Evolutionary conservation across 345 rosid genomes (phyloP).

Genomic region (Citrus unshiu): DNA sequence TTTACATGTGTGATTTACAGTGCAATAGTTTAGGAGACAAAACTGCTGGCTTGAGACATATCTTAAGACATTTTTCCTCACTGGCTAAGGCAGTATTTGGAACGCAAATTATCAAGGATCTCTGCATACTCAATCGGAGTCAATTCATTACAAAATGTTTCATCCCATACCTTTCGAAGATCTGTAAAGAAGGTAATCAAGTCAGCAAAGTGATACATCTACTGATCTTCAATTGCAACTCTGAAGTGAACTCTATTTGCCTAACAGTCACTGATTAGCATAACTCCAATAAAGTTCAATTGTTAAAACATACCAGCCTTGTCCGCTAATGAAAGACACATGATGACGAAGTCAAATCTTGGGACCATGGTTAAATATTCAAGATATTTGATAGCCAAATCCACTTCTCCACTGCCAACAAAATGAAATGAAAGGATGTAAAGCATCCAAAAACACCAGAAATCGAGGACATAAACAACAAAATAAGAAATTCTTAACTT

Average conservation of each 20-base stretch:
- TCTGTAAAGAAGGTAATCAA: slow-evolving; percentile 42
- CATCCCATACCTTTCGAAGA: slow-evolving; percentile 68
- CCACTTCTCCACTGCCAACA: slow-evolving; percentile 60
- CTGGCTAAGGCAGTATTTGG: slow-evolving; percentile 42
- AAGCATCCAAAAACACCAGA: background rate
- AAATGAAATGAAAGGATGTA: slow-evolving; percentile 2
- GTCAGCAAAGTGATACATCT: slow-evolving; percentile 6
- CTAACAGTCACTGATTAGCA: background rate
- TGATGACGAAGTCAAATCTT: slow-evolving; percentile 72
- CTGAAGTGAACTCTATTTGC: background rate
- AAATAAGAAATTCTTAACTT: slow-evolving; percentile 22
- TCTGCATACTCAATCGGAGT: slow-evolving; percentile 59
- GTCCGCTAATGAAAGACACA: slow-evolving; percentile 73
- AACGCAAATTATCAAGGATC: slow-evolving; percentile 49
- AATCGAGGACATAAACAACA: background rate
- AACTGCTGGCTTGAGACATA: background rate
- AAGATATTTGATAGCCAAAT: slow-evolving; percentile 66
- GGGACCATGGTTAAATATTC: slow-evolving; percentile 77
- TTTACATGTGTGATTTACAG: background rate
- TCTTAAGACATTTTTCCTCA: slow-evolving; percentile 3
- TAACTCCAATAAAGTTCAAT: background rate
- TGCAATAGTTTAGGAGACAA: background rate
- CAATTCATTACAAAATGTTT: slow-evolving; percentile 57
- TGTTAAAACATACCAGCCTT: slow-evolving; percentile 56
- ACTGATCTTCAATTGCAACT: background rate